phyloP scores from a whole-genome alignment of 352 stramenopile genomes.

The Phytopythium helicoides region DNA sequence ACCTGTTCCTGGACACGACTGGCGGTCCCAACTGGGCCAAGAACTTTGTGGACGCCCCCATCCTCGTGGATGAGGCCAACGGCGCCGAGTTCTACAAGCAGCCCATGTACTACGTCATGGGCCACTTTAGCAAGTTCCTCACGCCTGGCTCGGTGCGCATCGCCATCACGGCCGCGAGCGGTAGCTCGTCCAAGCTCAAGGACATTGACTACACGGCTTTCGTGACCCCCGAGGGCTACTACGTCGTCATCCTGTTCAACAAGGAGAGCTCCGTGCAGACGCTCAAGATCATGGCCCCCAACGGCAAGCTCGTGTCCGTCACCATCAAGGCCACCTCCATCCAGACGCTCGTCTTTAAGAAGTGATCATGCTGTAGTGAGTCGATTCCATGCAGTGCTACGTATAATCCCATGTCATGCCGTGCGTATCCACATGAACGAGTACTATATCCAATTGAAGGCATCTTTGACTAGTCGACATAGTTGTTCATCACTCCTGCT shows the following conservation, averaged over 20 bases:
- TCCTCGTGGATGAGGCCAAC: conserved; percentile 44
- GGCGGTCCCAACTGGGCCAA: conserved; percentile 49
- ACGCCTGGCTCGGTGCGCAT: conserved; percentile 38
- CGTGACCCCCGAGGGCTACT: conserved; percentile 20
- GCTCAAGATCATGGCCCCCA: conserved; percentile 38
- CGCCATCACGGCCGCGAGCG: conserved; percentile 12
- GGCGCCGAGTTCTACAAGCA: conserved; percentile 62
- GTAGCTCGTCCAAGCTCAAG: conserved; percentile 14
- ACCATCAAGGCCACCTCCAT: conserved; percentile 35
- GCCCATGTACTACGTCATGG: conserved; percentile 70
- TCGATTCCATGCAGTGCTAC: not conserved
- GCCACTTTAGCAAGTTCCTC: conserved; percentile 67
- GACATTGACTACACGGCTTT: conserved; percentile 24
- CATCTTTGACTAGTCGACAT: too few species aligned
- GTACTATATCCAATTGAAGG: too few species aligned
- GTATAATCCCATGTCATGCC: too few species aligned
- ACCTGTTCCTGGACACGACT: conserved; percentile 49
- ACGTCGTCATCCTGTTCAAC: conserved; percentile 32
- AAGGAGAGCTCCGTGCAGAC: conserved; percentile 30
- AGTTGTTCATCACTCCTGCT: too few species aligned
- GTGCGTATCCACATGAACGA: too few species aligned
- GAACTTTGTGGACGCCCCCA: conserved; percentile 55
- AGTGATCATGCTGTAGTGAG: conserved; percentile 10
- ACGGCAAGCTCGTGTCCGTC: conserved; percentile 32
- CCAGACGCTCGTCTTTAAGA: conserved; percentile 43